Evolutionary conservation across 306 rosid genomes (phyloP).

Genomic region (Fragaria vesca): DNA sequence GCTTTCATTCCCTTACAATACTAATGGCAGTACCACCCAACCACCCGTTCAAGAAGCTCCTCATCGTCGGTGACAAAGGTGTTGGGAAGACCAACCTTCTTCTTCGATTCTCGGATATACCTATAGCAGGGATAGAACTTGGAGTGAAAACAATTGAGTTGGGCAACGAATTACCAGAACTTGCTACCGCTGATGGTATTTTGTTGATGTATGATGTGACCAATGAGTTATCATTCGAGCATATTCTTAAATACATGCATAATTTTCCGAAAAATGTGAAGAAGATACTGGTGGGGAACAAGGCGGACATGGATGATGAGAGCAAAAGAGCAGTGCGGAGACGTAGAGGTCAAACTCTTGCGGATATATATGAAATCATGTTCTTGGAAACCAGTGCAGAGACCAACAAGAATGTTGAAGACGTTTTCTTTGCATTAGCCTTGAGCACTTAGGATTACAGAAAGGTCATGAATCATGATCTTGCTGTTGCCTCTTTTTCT

Average conservation of each 20-base stretch:
- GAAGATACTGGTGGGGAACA: background rate
- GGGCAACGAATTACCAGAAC: background rate
- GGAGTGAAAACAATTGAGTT: background rate
- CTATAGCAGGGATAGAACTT: background rate
- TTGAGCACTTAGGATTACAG: background rate
- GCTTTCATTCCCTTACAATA: background rate
- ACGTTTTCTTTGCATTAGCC: background rate
- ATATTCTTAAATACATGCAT: too few species aligned
- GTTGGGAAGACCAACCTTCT: background rate
- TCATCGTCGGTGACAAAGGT: background rate
- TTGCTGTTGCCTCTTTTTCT: too few species aligned
- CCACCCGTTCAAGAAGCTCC: background rate
- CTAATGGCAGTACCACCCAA: background rate
- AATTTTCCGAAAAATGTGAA: background rate
- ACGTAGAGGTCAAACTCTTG: background rate
- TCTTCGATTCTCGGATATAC: background rate
- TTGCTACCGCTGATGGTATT: background rate
- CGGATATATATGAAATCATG: background rate
- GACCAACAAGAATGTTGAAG: background rate
- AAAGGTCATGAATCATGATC: too few species aligned
- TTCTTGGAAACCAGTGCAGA: background rate
- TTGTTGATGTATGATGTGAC: background rate
- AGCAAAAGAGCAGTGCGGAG: background rate
- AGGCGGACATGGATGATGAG: background rate
- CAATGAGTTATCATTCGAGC: background rate